Percentiles rank a stretch among this genome's conserved stretches.
Conservation (phyloP, 768 basidiomycete species). For the Trametes elegans region DNA sequence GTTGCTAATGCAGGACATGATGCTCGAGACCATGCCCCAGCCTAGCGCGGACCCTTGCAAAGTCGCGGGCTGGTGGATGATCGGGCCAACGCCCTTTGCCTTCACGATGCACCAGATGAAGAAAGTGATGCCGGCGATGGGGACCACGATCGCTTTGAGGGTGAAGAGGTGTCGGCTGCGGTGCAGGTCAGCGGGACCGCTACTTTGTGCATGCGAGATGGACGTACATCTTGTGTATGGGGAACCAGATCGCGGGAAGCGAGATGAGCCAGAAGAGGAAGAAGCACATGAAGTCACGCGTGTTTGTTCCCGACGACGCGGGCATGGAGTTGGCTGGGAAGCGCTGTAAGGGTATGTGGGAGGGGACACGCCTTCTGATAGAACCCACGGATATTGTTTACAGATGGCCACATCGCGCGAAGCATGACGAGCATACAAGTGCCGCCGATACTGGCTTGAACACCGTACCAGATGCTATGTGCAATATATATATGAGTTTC, state of each 20-base stretch:
- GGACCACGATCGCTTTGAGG: slow-evolving; percentile 70
- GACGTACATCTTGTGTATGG: slow-evolving; percentile 74
- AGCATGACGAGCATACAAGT: slow-evolving; percentile 74
- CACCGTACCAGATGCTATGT: slow-evolving; percentile 72
- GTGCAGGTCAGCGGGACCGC: slow-evolving; percentile 1
- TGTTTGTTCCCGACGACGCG: slow-evolving; percentile 69
- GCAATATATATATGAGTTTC: not conserved
- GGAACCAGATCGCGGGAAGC: slow-evolving; percentile 79
- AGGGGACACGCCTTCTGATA: not conserved
- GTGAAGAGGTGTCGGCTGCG: slow-evolving; percentile 75
- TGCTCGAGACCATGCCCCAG: slow-evolving; percentile 72
- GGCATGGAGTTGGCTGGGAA: slow-evolving; percentile 66
- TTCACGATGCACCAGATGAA: slow-evolving; percentile 79
- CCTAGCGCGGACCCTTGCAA: slow-evolving; percentile 66
- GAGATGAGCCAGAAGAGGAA: slow-evolving; percentile 85
- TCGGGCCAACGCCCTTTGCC: slow-evolving; percentile 74
- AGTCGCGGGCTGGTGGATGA: slow-evolving; percentile 61
- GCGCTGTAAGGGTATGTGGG: not conserved
- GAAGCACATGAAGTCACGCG: slow-evolving; percentile 78
- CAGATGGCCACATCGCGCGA: slow-evolving; percentile 72
- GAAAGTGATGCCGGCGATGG: slow-evolving; percentile 66
- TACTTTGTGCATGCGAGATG: slow-evolving; percentile 10
- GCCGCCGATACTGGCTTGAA: slow-evolving; percentile 82
- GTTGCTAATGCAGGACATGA: slow-evolving; percentile 81
- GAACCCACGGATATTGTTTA: slow-evolving; percentile 63